phyloP scores from a whole-genome alignment of 1,284 basidiomycete species.

The Naganishia cerealis region DNA sequence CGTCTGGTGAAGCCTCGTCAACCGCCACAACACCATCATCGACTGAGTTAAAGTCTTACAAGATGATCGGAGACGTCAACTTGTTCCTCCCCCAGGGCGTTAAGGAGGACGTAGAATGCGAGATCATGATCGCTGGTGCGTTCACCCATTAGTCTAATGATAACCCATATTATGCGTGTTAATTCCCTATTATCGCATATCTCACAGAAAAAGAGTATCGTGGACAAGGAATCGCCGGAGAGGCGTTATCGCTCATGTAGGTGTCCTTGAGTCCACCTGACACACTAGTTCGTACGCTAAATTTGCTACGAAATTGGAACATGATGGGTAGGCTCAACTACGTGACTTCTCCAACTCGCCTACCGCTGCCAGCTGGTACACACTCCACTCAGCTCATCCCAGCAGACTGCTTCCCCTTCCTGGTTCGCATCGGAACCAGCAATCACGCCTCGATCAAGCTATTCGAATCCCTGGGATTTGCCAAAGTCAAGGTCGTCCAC shows the following conservation, averaged over 20 bases:
- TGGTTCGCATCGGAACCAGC: constrained; percentile 61
- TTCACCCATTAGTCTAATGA: background rate
- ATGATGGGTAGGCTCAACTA: constrained; percentile 27
- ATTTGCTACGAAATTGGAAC: background rate
- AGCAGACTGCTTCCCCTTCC: constrained; percentile 50
- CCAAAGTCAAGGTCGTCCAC: constrained; percentile 63
- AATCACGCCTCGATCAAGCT: constrained; percentile 63
- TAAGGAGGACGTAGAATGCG: constrained; percentile 64
- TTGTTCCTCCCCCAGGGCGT: constrained; percentile 71
- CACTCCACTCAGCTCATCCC: constrained; percentile 33
- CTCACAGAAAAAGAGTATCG: constrained; percentile 35
- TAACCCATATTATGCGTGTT: background rate
- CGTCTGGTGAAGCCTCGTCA: constrained; percentile 21
- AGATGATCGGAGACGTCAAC: constrained; percentile 90
- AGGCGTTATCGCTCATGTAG: constrained; percentile 43
- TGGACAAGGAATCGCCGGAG: constrained; percentile 61
- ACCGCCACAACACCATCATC: constrained; percentile 17
- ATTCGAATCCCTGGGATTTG: constrained; percentile 70
- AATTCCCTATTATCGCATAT: constrained; percentile 19
- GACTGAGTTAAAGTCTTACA: constrained; percentile 44
- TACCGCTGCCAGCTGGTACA: constrained; percentile 18
- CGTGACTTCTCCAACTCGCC: constrained; percentile 13
- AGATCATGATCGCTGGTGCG: constrained; percentile 80
- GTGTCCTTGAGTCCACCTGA: background rate
- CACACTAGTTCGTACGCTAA: background rate